phyloP scores from a whole-genome alignment of 352 stramenopile species.

The Phytophthora europaea region DNA sequence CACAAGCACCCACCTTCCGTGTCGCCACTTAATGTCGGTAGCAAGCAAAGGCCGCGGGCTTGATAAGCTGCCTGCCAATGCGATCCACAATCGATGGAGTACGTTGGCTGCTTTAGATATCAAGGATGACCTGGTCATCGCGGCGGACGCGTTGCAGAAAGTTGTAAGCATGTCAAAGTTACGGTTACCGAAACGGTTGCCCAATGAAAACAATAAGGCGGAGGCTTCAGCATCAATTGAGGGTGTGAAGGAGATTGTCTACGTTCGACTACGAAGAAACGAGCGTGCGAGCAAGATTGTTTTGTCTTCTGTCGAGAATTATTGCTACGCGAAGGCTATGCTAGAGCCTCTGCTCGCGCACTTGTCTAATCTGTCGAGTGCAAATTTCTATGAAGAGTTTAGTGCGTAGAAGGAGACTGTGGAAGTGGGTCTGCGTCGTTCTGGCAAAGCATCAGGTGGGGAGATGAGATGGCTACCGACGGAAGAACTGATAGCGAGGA shows the following conservation, averaged over 20 bases:
- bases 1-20: slow-evolving; percentile 7
- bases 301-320: slow-evolving; percentile 14
- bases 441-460: not conserved
- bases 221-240: not conserved
- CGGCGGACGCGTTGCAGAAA: not conserved
- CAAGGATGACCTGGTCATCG: not conserved
- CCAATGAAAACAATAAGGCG: not conserved
- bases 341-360: slow-evolving; percentile 18
- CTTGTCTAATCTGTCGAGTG: slow-evolving; percentile 15
- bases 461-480: not conserved
- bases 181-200: slow-evolving; percentile 14
- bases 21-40: slow-evolving; percentile 4
- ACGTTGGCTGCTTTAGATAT: not conserved
- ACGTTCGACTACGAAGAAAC: slow-evolving; percentile 9
- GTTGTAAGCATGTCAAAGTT: slow-evolving; percentile 12
- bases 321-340: slow-evolving; percentile 18
- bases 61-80: not conserved
- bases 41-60: slow-evolving; percentile 2
- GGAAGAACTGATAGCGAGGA: not conserved
- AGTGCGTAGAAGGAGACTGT: slow-evolving; percentile 15
- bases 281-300: slow-evolving; percentile 20
- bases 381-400: slow-evolving; percentile 20
- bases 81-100: slow-evolving; percentile 6
- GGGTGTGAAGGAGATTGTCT: slow-evolving; percentile 13
- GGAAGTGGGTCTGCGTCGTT: not conserved